Evolutionary conservation across 2,329 filamentous ascomycete species (phyloP).

Genomic region (Sphaerulina populicola): DNA sequence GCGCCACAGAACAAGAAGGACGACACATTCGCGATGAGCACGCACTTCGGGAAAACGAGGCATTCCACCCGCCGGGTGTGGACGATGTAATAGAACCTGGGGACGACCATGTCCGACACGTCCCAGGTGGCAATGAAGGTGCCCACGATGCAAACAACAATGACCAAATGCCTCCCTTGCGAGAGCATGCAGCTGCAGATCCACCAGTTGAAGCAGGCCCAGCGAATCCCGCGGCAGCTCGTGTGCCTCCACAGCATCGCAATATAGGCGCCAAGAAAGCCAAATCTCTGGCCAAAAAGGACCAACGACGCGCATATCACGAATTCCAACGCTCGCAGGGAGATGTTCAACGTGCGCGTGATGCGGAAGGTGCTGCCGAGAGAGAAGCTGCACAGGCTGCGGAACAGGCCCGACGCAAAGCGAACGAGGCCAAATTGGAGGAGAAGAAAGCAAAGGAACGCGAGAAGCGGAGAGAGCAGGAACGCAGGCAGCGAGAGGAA

Average conservation of each 20-base stretch:
- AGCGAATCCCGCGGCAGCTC: constrained; percentile 22
- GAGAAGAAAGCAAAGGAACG: constrained; percentile 36
- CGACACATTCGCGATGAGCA: constrained; percentile 5
- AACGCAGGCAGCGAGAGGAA: constrained; percentile 33
- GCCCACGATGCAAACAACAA: background rate
- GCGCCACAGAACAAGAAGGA: background rate
- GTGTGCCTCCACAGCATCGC: constrained; percentile 16
- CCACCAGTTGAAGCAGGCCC: constrained; percentile 24
- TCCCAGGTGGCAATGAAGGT: background rate
- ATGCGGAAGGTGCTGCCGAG: constrained; percentile 39
- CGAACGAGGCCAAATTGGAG: constrained; percentile 38
- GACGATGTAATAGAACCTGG: background rate
- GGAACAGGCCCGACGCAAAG: constrained; percentile 37
- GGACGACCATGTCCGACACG: background rate
- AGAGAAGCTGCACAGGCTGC: constrained; percentile 37
- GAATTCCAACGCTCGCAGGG: constrained; percentile 45
- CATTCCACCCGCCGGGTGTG: background rate
- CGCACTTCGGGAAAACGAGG: constrained; percentile 1
- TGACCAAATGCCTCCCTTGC: background rate
- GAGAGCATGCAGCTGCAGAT: background rate
- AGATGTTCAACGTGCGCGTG: constrained; percentile 38
- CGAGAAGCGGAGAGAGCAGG: constrained; percentile 34
- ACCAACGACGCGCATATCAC: constrained; percentile 40
- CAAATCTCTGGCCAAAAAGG: constrained; percentile 40
- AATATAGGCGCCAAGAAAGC: constrained; percentile 44